phyloP scores from a whole-genome alignment of 2,329 filamentous ascomycete species.

The Ophiostoma sp. region DNA sequence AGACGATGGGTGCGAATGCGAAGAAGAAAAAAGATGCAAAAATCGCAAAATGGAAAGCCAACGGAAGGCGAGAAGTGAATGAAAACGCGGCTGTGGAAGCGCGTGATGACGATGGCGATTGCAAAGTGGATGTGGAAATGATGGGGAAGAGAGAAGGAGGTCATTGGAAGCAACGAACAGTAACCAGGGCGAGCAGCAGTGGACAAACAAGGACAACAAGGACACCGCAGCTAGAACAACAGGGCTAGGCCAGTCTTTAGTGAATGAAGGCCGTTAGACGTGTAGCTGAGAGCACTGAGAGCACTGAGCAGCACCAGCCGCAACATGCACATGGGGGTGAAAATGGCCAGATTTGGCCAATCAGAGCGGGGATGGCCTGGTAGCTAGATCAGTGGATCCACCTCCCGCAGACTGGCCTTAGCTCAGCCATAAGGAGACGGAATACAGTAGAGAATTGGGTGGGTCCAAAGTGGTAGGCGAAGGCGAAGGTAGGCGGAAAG shows the following conservation, averaged over 20 bases:
- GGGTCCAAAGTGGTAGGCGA: background rate
- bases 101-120: slow-evolving; percentile 11
- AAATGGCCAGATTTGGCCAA: slow-evolving; percentile 18
- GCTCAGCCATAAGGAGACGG: background rate
- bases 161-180: background rate
- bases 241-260: background rate
- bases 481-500: slow-evolving; percentile 15
- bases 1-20: background rate
- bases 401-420: slow-evolving; percentile 5
- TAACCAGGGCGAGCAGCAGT: slow-evolving; percentile 2
- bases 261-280: background rate
- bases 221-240: background rate
- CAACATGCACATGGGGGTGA: slow-evolving; percentile 2
- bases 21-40: background rate
- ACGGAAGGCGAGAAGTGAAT: background rate
- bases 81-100: slow-evolving; percentile 8
- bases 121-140: slow-evolving; percentile 17
- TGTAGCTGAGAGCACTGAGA: background rate
- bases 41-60: background rate
- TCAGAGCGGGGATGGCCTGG: slow-evolving; percentile 7
- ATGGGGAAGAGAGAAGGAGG: slow-evolving; percentile 12
- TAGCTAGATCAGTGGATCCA: slow-evolving; percentile 2
- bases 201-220: background rate
- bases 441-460: background rate
- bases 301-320: background rate